Evolutionary conservation across 2,329 filamentous ascomycete genomes (phyloP).

Genomic region (Myriosclerotinia scirpicola): DNA sequence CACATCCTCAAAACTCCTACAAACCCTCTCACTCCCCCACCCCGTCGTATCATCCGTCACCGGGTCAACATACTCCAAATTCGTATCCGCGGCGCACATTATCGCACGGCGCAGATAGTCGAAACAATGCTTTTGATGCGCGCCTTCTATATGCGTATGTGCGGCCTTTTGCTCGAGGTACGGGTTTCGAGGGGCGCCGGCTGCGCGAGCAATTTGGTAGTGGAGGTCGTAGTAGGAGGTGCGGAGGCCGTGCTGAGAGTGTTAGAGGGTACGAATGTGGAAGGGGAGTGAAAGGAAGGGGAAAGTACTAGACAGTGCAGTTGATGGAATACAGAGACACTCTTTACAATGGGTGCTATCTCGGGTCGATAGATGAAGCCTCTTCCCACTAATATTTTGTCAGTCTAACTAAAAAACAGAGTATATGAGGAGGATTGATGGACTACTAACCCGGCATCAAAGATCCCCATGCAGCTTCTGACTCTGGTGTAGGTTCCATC

Average conservation of each 20-base stretch:
- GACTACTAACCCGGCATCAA: constrained; percentile 18
- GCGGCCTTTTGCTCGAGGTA: constrained; percentile 16
- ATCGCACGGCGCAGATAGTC: constrained; percentile 28
- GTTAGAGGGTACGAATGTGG: too few species aligned
- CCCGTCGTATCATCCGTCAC: constrained; percentile 24
- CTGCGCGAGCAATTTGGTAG: constrained; percentile 1
- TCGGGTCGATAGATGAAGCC: constrained; percentile 18
- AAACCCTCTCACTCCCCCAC: constrained; percentile 26
- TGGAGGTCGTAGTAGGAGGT: constrained; percentile 8
- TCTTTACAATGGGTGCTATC: constrained; percentile 8
- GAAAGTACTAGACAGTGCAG: constrained; percentile 27
- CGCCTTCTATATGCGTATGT: background rate
- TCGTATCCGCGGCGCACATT: constrained; percentile 29
- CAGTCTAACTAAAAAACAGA: background rate
- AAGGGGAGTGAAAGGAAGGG: background rate
- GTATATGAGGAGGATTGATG: too few species aligned
- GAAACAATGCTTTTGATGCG: constrained; percentile 27
- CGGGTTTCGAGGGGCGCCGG: background rate
- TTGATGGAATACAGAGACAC: constrained; percentile 28
- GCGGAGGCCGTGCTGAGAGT: constrained; percentile 7
- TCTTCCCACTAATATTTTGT: background rate
- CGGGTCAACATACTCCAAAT: constrained; percentile 23
- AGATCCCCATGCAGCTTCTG: constrained; percentile 21
- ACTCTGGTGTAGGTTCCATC: constrained; percentile 14
- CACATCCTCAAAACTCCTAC: constrained; percentile 27